Percentiles rank a stretch among this genome's conserved stretches.
phyloP scores from a whole-genome alignment of 1,139 yeast genomes.

The Candida freyschussii region DNA sequence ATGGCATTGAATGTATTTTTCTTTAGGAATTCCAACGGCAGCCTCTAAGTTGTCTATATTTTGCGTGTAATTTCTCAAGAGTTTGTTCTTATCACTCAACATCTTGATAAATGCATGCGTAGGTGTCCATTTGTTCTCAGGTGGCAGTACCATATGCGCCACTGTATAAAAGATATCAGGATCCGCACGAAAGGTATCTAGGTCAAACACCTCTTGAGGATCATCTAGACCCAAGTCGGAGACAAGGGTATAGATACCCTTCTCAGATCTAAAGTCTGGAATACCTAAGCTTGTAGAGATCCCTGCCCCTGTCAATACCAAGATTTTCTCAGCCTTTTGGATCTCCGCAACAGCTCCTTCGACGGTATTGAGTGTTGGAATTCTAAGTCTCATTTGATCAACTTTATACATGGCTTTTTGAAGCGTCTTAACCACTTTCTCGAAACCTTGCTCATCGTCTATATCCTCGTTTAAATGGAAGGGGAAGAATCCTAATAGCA shows the following conservation, averaged over 20 bases:
- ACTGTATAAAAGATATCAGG: conserved; percentile 83
- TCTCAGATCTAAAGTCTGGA: conserved; percentile 89
- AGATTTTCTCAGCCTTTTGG: conserved; percentile 50
- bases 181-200: conserved; percentile 66
- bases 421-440: conserved; percentile 45
- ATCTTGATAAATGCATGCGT: conserved; percentile 78
- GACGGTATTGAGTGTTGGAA: conserved; percentile 49
- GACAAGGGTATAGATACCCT: conserved; percentile 79
- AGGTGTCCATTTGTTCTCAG: conserved; percentile 69
- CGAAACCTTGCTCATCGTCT: conserved; percentile 40
- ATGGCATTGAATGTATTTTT: conserved; percentile 85
- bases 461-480: conserved; percentile 28
- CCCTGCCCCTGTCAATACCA: conserved; percentile 94
- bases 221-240: conserved; percentile 70
- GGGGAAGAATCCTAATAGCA: conserved; percentile 23
- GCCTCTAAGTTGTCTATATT: conserved; percentile 90
- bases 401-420: conserved; percentile 62
- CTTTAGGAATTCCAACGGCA: conserved; percentile 69
- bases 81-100: conserved; percentile 71
- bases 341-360: conserved; percentile 58
- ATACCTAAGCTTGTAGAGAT: conserved; percentile 90
- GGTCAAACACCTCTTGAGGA: conserved; percentile 92
- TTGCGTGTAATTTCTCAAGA: conserved; percentile 87
- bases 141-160: conserved; percentile 85
- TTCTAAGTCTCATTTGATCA: conserved; percentile 46